Conservation (phyloP, 2,329 filamentous ascomycete species). For the Fusarium buharicum region DNA sequence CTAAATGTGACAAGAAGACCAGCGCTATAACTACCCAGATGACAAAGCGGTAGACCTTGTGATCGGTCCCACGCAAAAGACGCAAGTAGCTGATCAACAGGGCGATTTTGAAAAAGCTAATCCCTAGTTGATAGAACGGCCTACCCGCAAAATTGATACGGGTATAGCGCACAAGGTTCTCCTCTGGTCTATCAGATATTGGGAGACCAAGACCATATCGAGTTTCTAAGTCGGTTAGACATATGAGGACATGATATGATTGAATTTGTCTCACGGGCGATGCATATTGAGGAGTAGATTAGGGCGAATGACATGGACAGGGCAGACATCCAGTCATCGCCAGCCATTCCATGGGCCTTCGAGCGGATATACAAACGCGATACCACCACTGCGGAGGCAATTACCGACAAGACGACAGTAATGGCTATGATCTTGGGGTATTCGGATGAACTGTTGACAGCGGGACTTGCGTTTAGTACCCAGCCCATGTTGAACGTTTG, state of each 20-base stretch:
- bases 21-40: conserved; percentile 58
- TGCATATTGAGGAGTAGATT: conserved; percentile 61
- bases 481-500: conserved; percentile 56
- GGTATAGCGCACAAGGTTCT: conserved; percentile 57
- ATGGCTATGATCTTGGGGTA: conserved; percentile 62
- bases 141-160: conserved; percentile 64
- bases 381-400: conserved; percentile 56
- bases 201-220: conserved; percentile 64
- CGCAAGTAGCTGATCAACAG: conserved; percentile 64
- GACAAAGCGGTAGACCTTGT: conserved; percentile 55
- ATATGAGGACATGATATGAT: neutral
- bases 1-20: conserved; percentile 60
- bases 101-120: conserved; percentile 67
- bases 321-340: conserved; percentile 59
- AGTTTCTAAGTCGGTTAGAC: conserved; percentile 54
- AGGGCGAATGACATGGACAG: conserved; percentile 58
- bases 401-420: conserved; percentile 55
- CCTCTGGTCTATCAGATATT: conserved; percentile 54
- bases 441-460: conserved; percentile 59
- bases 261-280: conserved; percentile 55
- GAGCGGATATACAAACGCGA: conserved; percentile 56
- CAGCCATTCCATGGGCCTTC: conserved; percentile 56
- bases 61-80: conserved; percentile 60
- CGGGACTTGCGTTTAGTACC: conserved; percentile 61
- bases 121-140: conserved; percentile 65